These are phyloP conservation scores for Cymbidium sinense DNA, from an alignment of 106 monocot species.

Conservation along the genomic window DNA sequence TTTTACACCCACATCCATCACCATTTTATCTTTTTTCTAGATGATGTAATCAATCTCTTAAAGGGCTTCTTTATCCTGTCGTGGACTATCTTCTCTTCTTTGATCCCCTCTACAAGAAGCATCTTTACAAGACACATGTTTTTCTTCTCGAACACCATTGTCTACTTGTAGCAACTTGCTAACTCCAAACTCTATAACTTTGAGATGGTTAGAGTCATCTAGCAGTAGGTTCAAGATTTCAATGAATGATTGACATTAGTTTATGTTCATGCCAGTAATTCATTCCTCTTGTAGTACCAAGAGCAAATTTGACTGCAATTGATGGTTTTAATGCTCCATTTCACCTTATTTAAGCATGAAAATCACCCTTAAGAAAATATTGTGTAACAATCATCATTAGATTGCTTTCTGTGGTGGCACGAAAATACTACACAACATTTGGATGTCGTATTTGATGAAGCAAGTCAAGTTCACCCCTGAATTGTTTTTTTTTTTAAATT, in stretches of 20 bases:
- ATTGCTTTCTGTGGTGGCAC: too few species aligned
- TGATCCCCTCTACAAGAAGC: conserved; percentile 58
- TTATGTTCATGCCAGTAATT: conserved; percentile 95
- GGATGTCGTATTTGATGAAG: conserved; percentile 87
- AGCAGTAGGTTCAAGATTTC: conserved; percentile 90
- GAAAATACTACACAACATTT: conserved; percentile 98
- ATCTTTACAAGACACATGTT: conserved; percentile 32
- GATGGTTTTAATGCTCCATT: conserved; percentile 69
- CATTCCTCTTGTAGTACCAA: conserved; percentile 97
- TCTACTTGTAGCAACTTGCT: conserved; percentile 58
- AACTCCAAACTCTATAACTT: conserved; percentile 83
- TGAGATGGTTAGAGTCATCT: conserved; percentile 86
- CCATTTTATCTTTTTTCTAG: too few species aligned
- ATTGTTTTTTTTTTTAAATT: conserved; percentile 38
- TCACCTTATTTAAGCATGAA: conserved; percentile 43
- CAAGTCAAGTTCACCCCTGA: conserved; percentile 87
- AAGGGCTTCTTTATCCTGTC: too few species aligned
- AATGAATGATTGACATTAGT: conserved; percentile 90
- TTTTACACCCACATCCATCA: too few species aligned
- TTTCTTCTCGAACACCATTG: conserved; percentile 52
- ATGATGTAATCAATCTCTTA: conserved; percentile 8
- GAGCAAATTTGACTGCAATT: conserved; percentile 61
- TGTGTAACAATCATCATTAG: too few species aligned
- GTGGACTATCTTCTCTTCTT: too few species aligned
- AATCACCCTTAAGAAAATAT: conserved; percentile 84